Conservation (phyloP, 768 basidiomycete genomes). For the Lentinus brumalis region DNA sequence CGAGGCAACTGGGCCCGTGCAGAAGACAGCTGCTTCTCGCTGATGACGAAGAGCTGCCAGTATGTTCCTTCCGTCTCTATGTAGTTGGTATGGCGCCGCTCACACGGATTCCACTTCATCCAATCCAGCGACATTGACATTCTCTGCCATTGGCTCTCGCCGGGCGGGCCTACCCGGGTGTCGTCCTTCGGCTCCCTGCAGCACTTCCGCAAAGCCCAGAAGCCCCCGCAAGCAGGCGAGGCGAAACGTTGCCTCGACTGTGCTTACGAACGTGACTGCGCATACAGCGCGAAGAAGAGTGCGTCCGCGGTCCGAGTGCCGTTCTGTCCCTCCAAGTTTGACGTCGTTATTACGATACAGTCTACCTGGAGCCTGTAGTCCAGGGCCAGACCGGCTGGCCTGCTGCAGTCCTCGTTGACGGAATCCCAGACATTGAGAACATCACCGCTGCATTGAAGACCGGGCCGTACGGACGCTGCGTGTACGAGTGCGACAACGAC, state of each 20-base stretch:
- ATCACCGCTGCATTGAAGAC: conserved; percentile 68
- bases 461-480: conserved; percentile 80
- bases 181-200: conserved; percentile 87
- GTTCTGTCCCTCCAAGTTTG: neutral
- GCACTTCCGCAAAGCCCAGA: conserved; percentile 75
- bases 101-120: neutral
- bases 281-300: conserved; percentile 90
- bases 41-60: conserved; percentile 94
- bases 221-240: conserved; percentile 67
- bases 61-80: conserved; percentile 38
- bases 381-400: conserved; percentile 66
- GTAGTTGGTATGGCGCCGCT: neutral
- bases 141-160: conserved; percentile 74
- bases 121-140: conserved; percentile 80
- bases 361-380: conserved; percentile 78
- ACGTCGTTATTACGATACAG: conserved; percentile 39
- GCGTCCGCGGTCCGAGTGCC: conserved; percentile 20
- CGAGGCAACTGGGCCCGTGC: conserved; percentile 81
- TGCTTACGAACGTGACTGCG: conserved; percentile 67
- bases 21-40: conserved; percentile 68
- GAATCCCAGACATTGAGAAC: conserved; percentile 85
- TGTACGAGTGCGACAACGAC: conserved; percentile 83
- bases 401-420: conserved; percentile 68
- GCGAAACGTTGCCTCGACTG: conserved; percentile 81
- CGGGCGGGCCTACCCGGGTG: conserved; percentile 63